Evolutionary conservation across 495 filamentous ascomycete genomes (phyloP).

Genomic region (Pyrenula aspistea): DNA sequence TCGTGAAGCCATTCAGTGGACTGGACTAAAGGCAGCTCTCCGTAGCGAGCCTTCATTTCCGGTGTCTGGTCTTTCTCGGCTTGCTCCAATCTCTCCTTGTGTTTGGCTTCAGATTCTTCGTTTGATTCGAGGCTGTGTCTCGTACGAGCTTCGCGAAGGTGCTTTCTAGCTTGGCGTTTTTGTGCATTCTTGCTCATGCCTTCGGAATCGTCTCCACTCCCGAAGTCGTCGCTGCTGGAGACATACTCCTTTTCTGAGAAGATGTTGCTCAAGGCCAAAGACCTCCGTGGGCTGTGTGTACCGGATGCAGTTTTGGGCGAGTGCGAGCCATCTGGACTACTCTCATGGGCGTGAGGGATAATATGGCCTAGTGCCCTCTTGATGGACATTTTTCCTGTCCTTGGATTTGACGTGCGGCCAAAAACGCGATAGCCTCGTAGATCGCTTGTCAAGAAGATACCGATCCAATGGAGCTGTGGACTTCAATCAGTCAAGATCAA

Average conservation of each 20-base stretch:
- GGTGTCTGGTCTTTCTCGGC: slow-evolving; percentile 26
- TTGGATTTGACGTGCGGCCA: no score
- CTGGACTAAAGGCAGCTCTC: slow-evolving; percentile 42
- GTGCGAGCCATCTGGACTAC: not conserved
- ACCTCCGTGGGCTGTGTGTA: not conserved
- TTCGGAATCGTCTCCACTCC: slow-evolving; percentile 22
- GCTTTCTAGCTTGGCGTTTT: slow-evolving; percentile 33
- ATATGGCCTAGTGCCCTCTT: not conserved
- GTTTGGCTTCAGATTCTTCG: slow-evolving; percentile 31
- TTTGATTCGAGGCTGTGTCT: slow-evolving; percentile 40
- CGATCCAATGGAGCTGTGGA: no score
- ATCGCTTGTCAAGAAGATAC: no score
- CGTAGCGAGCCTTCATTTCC: slow-evolving; percentile 50
- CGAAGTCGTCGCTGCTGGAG: slow-evolving; percentile 34
- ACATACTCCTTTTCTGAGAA: slow-evolving; percentile 5
- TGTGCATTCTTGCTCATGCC: slow-evolving; percentile 40
- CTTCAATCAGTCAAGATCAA: no score
- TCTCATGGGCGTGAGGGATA: not conserved
- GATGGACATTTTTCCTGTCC: not conserved
- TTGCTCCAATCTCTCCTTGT: slow-evolving; percentile 32
- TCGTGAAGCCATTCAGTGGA: slow-evolving; percentile 23
- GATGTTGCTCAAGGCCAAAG: not conserved
- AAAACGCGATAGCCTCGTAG: no score
- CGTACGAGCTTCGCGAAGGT: slow-evolving; percentile 30
- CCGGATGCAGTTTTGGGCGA: not conserved